Evolutionary conservation across 148 eudicot genomes (phyloP), one percentile per base, ranked within the genome.

Genomic region (Persicaria maculosa): DNA sequence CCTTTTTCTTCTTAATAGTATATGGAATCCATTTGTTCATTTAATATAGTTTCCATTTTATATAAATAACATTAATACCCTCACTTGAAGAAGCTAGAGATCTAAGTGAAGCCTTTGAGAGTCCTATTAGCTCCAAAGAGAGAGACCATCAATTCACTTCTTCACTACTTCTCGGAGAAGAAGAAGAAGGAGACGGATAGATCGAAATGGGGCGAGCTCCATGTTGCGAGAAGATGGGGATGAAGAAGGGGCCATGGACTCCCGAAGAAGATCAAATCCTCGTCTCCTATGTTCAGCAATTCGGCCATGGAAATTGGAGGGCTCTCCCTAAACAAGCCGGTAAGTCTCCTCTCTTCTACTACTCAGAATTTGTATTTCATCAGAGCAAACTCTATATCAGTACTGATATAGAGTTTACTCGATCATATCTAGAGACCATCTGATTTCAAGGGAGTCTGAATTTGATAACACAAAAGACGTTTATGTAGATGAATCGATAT

Each of bases 281-380:
- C 4, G 31, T 79, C 43, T 67, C 72, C 69, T 77, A 84, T 59
- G 79, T 84, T 73, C 62, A 36, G 1, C 79, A 45, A 22, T 50
- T 81, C 65, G 87, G 87, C 44, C 84, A 84, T 43, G 55, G 44
- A 52, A 84, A 81, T 31, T 84, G 86, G 86, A 75, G 87, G n/a
- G 87, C 84, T 31, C 87, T 84, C 16, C 87, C 87, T 65, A 84
- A 84, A 73, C 82, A 67, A 44, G 87, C 87, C 16, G 87, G 87
- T 84, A 77, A 61, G 3, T 31, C 40, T 31, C 40, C 40, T 31
- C 40, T 31, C 40, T 31, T 31, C 40, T 31, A 2, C 40, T 31
- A 31, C 40, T 31, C 40, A 31, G 3, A 31, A 31, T 31, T 31
- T 2, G 1, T 31, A 2, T 31, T 31, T 31, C 40, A 31, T 31